Conservation (phyloP, 306 rosid species). For the Cercis canadensis region DNA sequence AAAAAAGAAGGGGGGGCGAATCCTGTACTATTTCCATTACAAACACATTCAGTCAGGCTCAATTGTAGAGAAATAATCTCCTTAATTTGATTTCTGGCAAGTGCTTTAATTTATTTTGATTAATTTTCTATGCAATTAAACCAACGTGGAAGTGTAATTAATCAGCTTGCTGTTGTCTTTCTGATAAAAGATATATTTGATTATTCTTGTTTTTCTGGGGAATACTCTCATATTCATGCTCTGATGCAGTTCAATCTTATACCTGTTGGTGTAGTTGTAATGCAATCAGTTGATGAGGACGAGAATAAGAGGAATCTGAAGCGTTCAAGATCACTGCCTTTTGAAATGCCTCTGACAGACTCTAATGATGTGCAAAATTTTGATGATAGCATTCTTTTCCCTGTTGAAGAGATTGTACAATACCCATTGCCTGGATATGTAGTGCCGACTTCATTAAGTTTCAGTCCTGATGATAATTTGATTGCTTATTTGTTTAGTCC, state of each 20-base stretch:
- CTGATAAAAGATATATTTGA: no score
- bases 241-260: conserved; percentile 40
- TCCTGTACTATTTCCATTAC: neutral
- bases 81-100: neutral
- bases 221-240: conserved; percentile 35
- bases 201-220: neutral
- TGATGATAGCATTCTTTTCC: conserved; percentile 63
- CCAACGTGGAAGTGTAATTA: conserved; percentile 11
- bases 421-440: conserved; percentile 89
- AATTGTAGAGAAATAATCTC: conserved; percentile 13
- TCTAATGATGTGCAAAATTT: conserved; percentile 51
- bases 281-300: conserved; percentile 76
- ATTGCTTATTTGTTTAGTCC: conserved; percentile 81
- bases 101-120: conserved; percentile 3
- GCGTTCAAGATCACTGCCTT: conserved; percentile 59
- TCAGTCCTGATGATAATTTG: conserved; percentile 77
- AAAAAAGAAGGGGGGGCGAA: no score
- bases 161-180: neutral
- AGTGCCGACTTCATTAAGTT: conserved; percentile 78
- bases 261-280: conserved; percentile 51
- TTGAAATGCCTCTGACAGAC: conserved; percentile 80
- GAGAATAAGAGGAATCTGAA: conserved; percentile 64
- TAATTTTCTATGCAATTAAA: conserved; percentile 31
- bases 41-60: neutral
- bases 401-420: conserved; percentile 90